These are phyloP conservation scores for Trichoderma atrobrunneum DNA, from an alignment of 2,329 filamentous ascomycete genomes.

Conservation along the genomic window DNA sequence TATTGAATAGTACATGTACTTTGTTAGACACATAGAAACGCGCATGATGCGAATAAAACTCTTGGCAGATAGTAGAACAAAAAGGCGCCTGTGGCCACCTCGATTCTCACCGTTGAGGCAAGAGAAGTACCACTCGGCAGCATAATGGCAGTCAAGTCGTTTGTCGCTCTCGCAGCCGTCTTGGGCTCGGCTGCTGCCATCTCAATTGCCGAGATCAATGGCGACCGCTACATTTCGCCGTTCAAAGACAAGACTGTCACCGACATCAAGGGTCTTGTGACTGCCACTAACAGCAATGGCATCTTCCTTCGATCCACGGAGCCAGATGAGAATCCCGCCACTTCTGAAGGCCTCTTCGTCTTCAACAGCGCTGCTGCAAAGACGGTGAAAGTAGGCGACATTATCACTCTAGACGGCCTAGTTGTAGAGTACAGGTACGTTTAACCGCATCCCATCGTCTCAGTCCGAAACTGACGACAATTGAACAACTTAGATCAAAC, in stretches of 20 bases:
- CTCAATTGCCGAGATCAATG: constrained; percentile 63
- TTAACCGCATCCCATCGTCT: not conserved
- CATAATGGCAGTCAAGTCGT: not conserved
- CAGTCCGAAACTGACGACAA: not conserved
- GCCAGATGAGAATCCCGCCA: constrained; percentile 53
- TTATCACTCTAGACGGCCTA: constrained; percentile 58
- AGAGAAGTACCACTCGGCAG: not conserved
- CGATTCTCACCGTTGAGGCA: not conserved
- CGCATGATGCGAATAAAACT: not conserved
- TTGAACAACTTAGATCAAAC: constrained; percentile 41
- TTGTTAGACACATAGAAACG: not conserved
- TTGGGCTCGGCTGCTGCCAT: constrained; percentile 36
- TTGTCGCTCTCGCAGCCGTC: constrained; percentile 29
- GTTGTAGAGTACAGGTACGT: constrained; percentile 55
- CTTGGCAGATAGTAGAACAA: not conserved
- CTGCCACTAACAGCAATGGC: constrained; percentile 59
- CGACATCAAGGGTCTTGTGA: constrained; percentile 61
- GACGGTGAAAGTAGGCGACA: constrained; percentile 59
- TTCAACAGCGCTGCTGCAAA: constrained; percentile 51
- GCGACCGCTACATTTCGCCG: constrained; percentile 61
- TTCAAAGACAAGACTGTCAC: constrained; percentile 55
- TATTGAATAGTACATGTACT: not conserved
- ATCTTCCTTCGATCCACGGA: constrained; percentile 62
- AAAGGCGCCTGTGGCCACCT: not conserved
- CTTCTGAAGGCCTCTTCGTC: constrained; percentile 66